These are phyloP conservation scores for Musa troglodytarum DNA, from an alignment of 176 grass and related monocot species.

Conservation along the genomic window DNA sequence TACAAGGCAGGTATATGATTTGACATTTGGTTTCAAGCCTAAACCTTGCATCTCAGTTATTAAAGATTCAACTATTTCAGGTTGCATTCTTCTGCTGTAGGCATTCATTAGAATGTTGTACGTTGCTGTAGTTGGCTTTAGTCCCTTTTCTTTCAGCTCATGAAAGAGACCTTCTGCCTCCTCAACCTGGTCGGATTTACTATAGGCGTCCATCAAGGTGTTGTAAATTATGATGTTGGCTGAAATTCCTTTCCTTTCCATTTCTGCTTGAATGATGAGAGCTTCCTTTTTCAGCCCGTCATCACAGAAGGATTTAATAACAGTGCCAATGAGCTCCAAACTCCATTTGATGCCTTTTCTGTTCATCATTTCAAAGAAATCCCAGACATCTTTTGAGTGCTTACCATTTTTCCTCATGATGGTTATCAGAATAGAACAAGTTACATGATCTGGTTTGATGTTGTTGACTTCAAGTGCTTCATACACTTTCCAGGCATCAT, in stretches of 20 bases:
- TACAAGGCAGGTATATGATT: slow-evolving; percentile 73
- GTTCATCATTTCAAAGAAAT: slow-evolving; percentile 66
- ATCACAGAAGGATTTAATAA: slow-evolving; percentile 68
- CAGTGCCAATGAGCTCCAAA: slow-evolving; percentile 41
- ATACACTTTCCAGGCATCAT: slow-evolving; percentile 66
- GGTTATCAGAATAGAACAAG: slow-evolving; percentile 66
- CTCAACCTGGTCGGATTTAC: slow-evolving; percentile 61
- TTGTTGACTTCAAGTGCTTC: slow-evolving; percentile 74
- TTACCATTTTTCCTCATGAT: slow-evolving; percentile 46
- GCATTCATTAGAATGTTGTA: slow-evolving; percentile 93
- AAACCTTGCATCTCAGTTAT: slow-evolving; percentile 59
- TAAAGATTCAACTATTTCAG: slow-evolving; percentile 58
- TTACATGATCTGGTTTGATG: slow-evolving; percentile 54
- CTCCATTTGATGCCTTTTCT: slow-evolving; percentile 80
- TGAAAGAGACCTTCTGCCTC: slow-evolving; percentile 73
- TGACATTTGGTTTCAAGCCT: slow-evolving; percentile 52
- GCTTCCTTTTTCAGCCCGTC: slow-evolving; percentile 75
- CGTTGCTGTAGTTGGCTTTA: slow-evolving; percentile 46
- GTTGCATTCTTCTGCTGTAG: slow-evolving; percentile 83
- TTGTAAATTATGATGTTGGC: slow-evolving; percentile 64
- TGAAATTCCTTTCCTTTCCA: slow-evolving; percentile 75
- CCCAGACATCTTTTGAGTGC: slow-evolving; percentile 82
- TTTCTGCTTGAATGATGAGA: slow-evolving; percentile 78
- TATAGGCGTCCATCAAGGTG: slow-evolving; percentile 50
- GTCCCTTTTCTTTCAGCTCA: slow-evolving; percentile 70